Evolutionary conservation across 306 rosid species (phyloP), one percentile per base, ranked within the genome.

Genomic region (Citrullus mucosospermus): DNA sequence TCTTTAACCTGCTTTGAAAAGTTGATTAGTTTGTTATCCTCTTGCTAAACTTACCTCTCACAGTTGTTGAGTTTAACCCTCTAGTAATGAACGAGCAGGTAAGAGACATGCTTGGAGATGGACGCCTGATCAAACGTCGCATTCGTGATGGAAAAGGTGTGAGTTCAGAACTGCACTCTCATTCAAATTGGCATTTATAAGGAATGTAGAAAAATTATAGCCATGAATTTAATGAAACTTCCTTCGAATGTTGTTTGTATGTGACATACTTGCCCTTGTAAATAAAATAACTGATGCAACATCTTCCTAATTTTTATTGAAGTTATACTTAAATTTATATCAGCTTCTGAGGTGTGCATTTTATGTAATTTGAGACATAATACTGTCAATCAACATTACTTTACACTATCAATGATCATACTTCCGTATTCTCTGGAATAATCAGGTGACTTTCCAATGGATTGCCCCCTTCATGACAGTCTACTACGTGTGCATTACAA

Each of bases 391-490:
- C 50, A 56, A 13, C 54, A 14, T 75, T 44, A 20, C 32, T 53
- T 79, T 58, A 20, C 6, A 56, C 30, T 46, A 67, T 72, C 38
- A 60, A 57, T 32, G 12, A 43, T 80, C 66, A 78, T 81, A 30
- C 83, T 62, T 44, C 80, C 60, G 43, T 36, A 18, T 81, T 81
- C 78, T 81, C 18, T 80, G 81, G 79, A 74, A 77, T 39, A 71
- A 82, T 81, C 80, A 92, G 99, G 99, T 79, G 99, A 96, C 6
- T 96, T 96, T 84, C 99, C 93, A 16, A 96, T 96, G 99, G 99
- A 96, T 83, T 96, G 98, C 85, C 98, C 98, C 71, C 99, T 96
- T 79, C 97, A 96, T n/a, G 98, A 96, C 85, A 96, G 97, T 82
- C 89, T 90, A 51, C 89, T 92, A 61, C 88, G 80, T 5, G 93